Conservation (phyloP, 305 asterid genomes). For the Lippia alba region DNA sequence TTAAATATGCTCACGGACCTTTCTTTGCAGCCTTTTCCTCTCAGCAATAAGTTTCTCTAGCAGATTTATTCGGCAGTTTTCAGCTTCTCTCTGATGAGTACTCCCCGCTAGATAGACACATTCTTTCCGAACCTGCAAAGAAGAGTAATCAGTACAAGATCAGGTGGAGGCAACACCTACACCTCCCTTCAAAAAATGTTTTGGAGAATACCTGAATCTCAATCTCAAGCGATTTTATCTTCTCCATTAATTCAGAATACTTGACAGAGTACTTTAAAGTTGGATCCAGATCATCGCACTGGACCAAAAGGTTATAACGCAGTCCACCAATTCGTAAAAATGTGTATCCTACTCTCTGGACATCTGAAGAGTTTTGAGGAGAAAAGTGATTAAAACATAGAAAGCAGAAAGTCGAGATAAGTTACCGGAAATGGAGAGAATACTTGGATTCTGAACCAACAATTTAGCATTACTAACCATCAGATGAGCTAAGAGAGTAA, state of each 20-base stretch:
- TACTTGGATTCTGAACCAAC: conserved; percentile 6
- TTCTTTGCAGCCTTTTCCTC: conserved; percentile 56
- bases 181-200: neutral
- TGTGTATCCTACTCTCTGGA: conserved; percentile 58
- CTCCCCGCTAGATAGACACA: conserved; percentile 77
- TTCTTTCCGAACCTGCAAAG: conserved; percentile 66
- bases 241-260: conserved; percentile 66
- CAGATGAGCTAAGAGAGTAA: conserved; percentile 48
- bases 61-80: conserved; percentile 43
- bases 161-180: conserved; percentile 5
- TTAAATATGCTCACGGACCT: conserved; percentile 43
- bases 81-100: conserved; percentile 55
- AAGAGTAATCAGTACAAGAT: conserved; percentile 22
- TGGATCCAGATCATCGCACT: conserved; percentile 80
- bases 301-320: conserved; percentile 79
- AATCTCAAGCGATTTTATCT: conserved; percentile 72
- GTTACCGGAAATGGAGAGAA: conserved; percentile 5
- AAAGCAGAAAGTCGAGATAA: conserved; percentile 7
- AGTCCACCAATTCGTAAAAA: conserved; percentile 72
- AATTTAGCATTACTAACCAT: conserved; percentile 51
- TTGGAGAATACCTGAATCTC: conserved; percentile 70
- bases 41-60: conserved; percentile 69
- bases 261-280: conserved; percentile 71
- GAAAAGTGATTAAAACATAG: conserved; percentile 16
- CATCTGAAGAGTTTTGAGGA: conserved; percentile 41